Percentiles rank a stretch among this genome's conserved stretches.
phyloP scores from a whole-genome alignment of 306 rosid species.

The Senna tora region DNA sequence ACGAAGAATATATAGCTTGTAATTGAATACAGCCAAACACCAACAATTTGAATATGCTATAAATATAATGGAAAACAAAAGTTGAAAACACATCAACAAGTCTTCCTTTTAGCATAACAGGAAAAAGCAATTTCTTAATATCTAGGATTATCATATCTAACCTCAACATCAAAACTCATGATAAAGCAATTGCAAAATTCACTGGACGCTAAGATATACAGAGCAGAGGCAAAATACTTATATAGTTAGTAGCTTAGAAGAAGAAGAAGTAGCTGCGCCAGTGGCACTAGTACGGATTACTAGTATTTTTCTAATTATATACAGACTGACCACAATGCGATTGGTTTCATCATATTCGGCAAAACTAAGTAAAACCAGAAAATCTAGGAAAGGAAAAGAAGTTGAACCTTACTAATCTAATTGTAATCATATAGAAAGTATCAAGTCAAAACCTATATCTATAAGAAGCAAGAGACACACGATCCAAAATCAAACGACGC shows the following conservation, averaged over 20 bases:
- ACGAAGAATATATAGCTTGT: constrained; percentile 1
- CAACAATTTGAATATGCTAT: background rate
- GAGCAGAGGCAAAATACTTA: background rate
- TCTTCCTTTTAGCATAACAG: background rate
- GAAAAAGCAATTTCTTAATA: background rate
- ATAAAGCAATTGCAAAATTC: constrained; percentile 5
- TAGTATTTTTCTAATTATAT: constrained; percentile 18
- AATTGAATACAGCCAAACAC: constrained; percentile 1
- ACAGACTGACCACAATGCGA: constrained; percentile 28
- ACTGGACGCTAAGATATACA: background rate
- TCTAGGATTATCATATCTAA: constrained; percentile 20
- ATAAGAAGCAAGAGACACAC: constrained; percentile 12
- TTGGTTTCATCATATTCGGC: constrained; percentile 23
- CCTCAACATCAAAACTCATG: constrained; percentile 1
- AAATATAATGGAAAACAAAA: constrained; percentile 6
- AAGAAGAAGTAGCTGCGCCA: background rate
- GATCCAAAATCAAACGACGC: constrained; percentile 39
- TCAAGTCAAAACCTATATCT: constrained; percentile 41
- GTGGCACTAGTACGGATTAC: background rate
- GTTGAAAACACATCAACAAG: constrained; percentile 14
- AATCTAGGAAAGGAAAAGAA: constrained; percentile 29
- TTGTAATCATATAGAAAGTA: constrained; percentile 22
- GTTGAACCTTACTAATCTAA: constrained; percentile 12
- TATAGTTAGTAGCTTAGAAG: background rate
- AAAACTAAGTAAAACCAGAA: constrained; percentile 16